Evolutionary conservation across 768 basidiomycete species (phyloP).

Genomic region (Naematelia encephala): DNA sequence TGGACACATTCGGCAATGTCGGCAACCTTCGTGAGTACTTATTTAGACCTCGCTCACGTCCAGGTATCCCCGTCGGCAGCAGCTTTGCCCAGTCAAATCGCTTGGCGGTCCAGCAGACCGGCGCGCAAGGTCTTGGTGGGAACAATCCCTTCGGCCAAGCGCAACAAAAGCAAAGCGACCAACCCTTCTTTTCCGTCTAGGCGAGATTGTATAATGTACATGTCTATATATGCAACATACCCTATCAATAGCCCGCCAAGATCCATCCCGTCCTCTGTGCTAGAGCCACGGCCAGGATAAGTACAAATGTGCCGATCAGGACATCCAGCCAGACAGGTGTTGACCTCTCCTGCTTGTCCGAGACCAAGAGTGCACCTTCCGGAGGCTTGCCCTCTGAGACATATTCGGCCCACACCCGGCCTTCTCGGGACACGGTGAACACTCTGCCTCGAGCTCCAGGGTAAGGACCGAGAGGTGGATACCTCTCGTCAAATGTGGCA

Average conservation of each 20-base stretch:
- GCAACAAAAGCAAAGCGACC: conserved; percentile 54
- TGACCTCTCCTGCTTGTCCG: background rate
- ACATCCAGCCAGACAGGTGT: background rate
- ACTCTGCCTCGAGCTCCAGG: background rate
- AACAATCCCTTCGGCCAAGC: conserved; percentile 52
- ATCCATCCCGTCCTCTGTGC: background rate
- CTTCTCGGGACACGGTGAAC: background rate
- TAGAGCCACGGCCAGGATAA: background rate
- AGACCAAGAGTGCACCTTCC: background rate
- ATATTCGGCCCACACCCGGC: background rate
- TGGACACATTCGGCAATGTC: conserved; percentile 92
- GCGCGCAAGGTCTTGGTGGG: conserved; percentile 26
- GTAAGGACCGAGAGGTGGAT: background rate
- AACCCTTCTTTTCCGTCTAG: conserved; percentile 75
- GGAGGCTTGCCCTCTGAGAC: background rate
- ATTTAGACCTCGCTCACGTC: conserved; percentile 39
- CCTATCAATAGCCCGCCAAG: conserved; percentile 11
- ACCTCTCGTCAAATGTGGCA: background rate
- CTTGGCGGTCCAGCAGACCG: conserved; percentile 45
- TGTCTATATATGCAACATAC: conserved; percentile 12
- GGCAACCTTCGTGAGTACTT: conserved; percentile 62
- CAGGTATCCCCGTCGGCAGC: conserved; percentile 55
- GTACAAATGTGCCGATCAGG: background rate
- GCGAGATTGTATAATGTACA: conserved; percentile 1
- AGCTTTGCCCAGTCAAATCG: conserved; percentile 54